Percentiles rank a stretch among this genome's conserved stretches.
These are phyloP conservation scores for Ustulina deusta DNA, from an alignment of 2,329 filamentous ascomycete species.

Conservation along the genomic window DNA sequence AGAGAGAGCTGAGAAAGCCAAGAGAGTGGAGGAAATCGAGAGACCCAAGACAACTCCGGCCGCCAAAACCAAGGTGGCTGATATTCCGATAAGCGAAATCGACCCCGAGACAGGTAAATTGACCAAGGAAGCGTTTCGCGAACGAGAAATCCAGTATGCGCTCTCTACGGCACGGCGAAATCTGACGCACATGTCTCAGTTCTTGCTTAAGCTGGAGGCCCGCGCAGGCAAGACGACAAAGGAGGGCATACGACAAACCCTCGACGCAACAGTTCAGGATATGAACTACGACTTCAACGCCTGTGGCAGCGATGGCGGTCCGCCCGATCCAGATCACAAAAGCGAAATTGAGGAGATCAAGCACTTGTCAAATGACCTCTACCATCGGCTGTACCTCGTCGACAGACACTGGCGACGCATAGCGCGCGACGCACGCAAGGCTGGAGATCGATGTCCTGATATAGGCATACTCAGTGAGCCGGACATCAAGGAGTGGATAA, in stretches of 20 bases:
- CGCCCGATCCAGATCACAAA: conserved; percentile 16
- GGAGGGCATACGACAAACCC: conserved; percentile 47
- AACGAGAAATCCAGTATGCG: conserved; percentile 37
- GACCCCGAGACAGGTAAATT: conserved; percentile 15
- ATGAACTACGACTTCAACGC: conserved; percentile 28
- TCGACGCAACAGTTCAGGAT: conserved; percentile 46
- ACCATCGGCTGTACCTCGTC: conserved; percentile 43
- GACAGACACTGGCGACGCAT: conserved; percentile 44
- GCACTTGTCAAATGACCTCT: conserved; percentile 40
- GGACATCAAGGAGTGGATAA: conserved; percentile 41
- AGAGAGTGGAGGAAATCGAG: neutral
- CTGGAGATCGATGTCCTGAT: conserved; percentile 19
- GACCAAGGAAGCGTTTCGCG: conserved; percentile 33
- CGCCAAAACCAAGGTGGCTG: neutral
- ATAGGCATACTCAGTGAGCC: conserved; percentile 43
- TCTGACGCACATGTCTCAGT: conserved; percentile 46
- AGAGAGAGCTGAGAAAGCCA: neutral
- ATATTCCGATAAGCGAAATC: neutral
- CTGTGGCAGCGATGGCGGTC: conserved; percentile 1
- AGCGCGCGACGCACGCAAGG: conserved; percentile 34
- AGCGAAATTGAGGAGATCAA: conserved; percentile 44
- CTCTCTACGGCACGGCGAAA: conserved; percentile 41
- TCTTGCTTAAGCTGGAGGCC: conserved; percentile 49
- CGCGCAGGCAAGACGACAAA: conserved; percentile 46
- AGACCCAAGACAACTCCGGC: neutral